Evolutionary conservation across 805 yeast genomes (phyloP), one percentile per base, ranked within the genome.

Genomic region (Wickerhamomyces silvicola): DNA sequence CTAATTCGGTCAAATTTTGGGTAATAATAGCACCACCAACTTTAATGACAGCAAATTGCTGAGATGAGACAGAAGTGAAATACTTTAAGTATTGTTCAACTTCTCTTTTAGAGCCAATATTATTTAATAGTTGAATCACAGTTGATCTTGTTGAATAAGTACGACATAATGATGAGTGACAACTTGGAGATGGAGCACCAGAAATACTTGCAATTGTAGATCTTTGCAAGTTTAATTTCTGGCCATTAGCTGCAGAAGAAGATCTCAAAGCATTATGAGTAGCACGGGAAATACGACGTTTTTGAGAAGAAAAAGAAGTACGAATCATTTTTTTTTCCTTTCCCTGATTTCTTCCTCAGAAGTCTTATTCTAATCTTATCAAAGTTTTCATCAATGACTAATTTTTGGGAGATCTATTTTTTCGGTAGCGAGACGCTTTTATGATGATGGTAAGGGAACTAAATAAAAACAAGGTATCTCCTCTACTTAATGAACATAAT

Each of bases 1-100:
- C 98, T 47, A 92, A 67, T 62, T 90, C 95, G 8, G 87, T 82
- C 42, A 92, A 65, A 50, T 90, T 92, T 47, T 92, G 94, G 28
- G 97, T 90, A 58, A 92, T 92, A 51, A 92, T 90, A 23, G 98
- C 99, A 43, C 99, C 99, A 24, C 99, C 99, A 27, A 92, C 98
- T 59, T 92, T 92, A 61, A 92, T 92, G 27, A 92, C 96, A 4
- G 99, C 99, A 52, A 92, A 92, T 53, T 92, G 97, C 57, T 92
- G 97, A 46, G 87, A 88, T 6, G 87, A 80, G 12, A 92, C 97
- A 20, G 96, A 86, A 2, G 97, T 88, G 69, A 92, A 92, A 60
- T 90, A 90, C 58, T 87, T 88, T 52, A 92, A 72, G 60, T 92
- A 92, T 60, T 92, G 99, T 59, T 92, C 98, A 27, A 92, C 98